These are phyloP conservation scores for Pugionium dolabratum DNA, from an alignment of 345 rosid species.

Conservation along the genomic window DNA sequence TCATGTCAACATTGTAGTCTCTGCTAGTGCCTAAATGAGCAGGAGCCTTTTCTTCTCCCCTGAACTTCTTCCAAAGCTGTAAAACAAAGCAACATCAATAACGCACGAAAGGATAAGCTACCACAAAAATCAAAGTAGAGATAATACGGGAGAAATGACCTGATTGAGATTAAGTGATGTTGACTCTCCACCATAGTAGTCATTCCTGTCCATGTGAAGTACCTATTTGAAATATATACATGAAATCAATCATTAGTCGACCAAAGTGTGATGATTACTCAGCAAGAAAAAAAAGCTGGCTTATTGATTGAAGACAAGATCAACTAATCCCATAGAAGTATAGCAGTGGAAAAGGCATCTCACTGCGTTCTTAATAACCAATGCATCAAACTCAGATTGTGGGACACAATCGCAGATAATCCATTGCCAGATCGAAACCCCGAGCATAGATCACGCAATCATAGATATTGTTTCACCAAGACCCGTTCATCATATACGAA, in stretches of 20 bases:
- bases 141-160: constrained; percentile 44
- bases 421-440: constrained; percentile 22
- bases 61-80: constrained; percentile 69
- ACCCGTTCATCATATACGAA: constrained; percentile 7
- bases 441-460: not conserved
- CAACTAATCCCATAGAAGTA: not conserved
- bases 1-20: constrained; percentile 97
- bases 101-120: not conserved
- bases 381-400: not conserved
- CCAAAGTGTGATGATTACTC: not conserved
- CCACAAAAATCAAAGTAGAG: not conserved
- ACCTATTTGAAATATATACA: constrained; percentile 48
- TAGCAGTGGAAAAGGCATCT: too few species aligned
- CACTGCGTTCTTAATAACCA: constrained; percentile 1
- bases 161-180: constrained; percentile 91
- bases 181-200: constrained; percentile 77
- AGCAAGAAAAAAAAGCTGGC: not conserved
- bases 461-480: constrained; percentile 12
- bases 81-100: constrained; percentile 29
- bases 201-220: constrained; percentile 46
- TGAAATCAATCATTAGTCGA: not conserved
- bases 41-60: constrained; percentile 68
- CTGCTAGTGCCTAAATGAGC: constrained; percentile 87
- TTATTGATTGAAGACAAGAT: not conserved
- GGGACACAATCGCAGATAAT: not conserved